phyloP scores from a whole-genome alignment of 805 yeast genomes.

The Wickerhamomyces sydowiorum region DNA sequence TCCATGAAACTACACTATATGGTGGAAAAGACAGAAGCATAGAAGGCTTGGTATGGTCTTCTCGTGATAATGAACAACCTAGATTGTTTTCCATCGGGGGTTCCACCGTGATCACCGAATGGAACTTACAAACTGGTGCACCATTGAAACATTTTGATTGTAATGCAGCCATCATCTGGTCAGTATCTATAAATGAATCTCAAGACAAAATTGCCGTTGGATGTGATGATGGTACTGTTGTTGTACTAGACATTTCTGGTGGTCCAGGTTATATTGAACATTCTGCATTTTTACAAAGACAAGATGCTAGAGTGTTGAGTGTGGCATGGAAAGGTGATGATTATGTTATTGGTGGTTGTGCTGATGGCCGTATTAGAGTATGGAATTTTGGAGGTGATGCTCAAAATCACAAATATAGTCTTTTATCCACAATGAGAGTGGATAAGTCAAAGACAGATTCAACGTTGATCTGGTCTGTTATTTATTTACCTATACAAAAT shows the following conservation, averaged over 20 bases:
- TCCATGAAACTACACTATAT: slow-evolving; percentile 62
- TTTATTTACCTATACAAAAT: slow-evolving; percentile 51
- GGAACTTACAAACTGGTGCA: slow-evolving; percentile 73
- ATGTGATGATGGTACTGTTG: slow-evolving; percentile 92
- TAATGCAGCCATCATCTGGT: slow-evolving; percentile 93
- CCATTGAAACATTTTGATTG: slow-evolving; percentile 79
- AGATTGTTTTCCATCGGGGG: slow-evolving; percentile 93
- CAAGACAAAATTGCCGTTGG: slow-evolving; percentile 77
- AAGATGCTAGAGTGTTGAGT: slow-evolving; percentile 73
- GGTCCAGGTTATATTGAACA: slow-evolving; percentile 83
- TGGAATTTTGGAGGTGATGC: slow-evolving; percentile 52
- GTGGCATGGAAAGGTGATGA: slow-evolving; percentile 69
- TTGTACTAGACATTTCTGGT: slow-evolving; percentile 75
- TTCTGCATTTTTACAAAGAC: slow-evolving; percentile 71
- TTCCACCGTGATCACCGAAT: slow-evolving; percentile 83
- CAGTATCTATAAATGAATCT: slow-evolving; percentile 58
- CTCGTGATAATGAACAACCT: slow-evolving; percentile 41
- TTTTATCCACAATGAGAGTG: slow-evolving; percentile 83
- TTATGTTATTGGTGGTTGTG: slow-evolving; percentile 84
- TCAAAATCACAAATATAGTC: slow-evolving; percentile 46
- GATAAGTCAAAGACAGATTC: slow-evolving; percentile 84
- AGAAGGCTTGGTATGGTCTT: slow-evolving; percentile 85
- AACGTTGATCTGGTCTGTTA: slow-evolving; percentile 86
- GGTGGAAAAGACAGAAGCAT: slow-evolving; percentile 83
- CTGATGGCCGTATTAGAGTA: slow-evolving; percentile 85